Evolutionary conservation across 2,329 filamentous ascomycete species (phyloP).

Genomic region (Cladosporium sp.): DNA sequence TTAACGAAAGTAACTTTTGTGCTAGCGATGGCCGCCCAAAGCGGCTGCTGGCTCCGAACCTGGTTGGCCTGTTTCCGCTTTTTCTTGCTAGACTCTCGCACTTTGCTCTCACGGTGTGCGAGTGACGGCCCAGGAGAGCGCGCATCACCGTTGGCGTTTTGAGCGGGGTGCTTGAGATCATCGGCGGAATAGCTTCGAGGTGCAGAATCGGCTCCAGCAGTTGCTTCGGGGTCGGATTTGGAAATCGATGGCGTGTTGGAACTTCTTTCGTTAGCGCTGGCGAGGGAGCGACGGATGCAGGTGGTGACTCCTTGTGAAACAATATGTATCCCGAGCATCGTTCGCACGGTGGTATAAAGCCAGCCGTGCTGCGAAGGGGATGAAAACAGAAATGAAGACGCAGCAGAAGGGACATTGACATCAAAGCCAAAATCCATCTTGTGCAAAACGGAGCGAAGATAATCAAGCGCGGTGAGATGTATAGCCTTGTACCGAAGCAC

Average conservation of each 20-base stretch:
- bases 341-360: slow-evolving; percentile 28
- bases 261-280: slow-evolving; percentile 32
- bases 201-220: slow-evolving; percentile 19
- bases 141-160: slow-evolving; percentile 39
- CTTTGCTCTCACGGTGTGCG: slow-evolving; percentile 49
- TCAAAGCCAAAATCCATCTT: slow-evolving; percentile 29
- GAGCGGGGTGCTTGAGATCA: slow-evolving; percentile 21
- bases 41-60: slow-evolving; percentile 81
- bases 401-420: slow-evolving; percentile 28
- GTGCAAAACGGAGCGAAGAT: slow-evolving; percentile 33
- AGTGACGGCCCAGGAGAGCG: slow-evolving; percentile 49
- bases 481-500: slow-evolving; percentile 50
- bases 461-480: slow-evolving; percentile 34
- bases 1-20: slow-evolving; percentile 96
- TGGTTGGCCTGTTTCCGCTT: slow-evolving; percentile 87
- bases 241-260: slow-evolving; percentile 24
- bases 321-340: slow-evolving; percentile 33
- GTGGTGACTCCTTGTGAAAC: slow-evolving; percentile 34
- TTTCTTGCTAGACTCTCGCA: slow-evolving; percentile 65
- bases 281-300: slow-evolving; percentile 31
- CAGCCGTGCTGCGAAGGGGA: slow-evolving; percentile 28
- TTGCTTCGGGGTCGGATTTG: slow-evolving; percentile 28
- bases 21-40: slow-evolving; percentile 91
- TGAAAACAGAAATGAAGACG: slow-evolving; percentile 27
- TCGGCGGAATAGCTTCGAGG: slow-evolving; percentile 18